These are phyloP conservation scores for Geotrichum reessii DNA, from an alignment of 1,139 yeast species.

Conservation along the genomic window DNA sequence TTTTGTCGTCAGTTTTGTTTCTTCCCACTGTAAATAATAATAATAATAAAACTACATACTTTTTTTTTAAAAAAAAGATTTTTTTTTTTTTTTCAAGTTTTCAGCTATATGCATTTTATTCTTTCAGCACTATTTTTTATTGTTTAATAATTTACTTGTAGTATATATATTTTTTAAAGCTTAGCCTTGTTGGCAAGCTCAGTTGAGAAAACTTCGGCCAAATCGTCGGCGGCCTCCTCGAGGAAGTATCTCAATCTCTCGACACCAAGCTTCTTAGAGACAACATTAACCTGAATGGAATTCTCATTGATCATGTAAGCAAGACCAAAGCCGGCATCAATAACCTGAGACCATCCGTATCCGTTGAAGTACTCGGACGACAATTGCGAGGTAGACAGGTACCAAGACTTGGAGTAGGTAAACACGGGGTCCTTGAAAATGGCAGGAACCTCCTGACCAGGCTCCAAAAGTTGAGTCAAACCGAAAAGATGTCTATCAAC, in stretches of 20 bases:
- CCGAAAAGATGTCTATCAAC: constrained; percentile 95
- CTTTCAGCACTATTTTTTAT: background rate
- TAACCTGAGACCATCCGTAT: constrained; percentile 95
- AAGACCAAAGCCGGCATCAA: constrained; percentile 88
- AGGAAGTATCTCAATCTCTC: constrained; percentile 65
- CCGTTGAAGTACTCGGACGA: constrained; percentile 86
- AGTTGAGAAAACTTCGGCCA: constrained; percentile 55
- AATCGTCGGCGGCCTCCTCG: constrained; percentile 74
- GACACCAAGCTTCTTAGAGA: constrained; percentile 67
- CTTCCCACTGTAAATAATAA: background rate
- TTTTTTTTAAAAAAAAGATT: no score
- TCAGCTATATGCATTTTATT: no score
- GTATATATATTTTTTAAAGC: background rate
- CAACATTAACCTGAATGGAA: constrained; percentile 80
- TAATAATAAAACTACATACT: background rate
- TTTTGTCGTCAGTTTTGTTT: no score
- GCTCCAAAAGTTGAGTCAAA: constrained; percentile 61
- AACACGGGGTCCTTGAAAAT: constrained; percentile 73
- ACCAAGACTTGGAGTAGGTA: constrained; percentile 80
- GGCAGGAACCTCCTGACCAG: constrained; percentile 60
- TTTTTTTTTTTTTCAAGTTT: background rate
- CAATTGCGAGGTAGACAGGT: constrained; percentile 80
- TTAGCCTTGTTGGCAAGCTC: constrained; percentile 28
- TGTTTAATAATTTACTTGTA: background rate
- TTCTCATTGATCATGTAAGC: constrained; percentile 90